phyloP scores from a whole-genome alignment of 1,139 yeast genomes.

The Lodderomyces oxycetoniae region DNA sequence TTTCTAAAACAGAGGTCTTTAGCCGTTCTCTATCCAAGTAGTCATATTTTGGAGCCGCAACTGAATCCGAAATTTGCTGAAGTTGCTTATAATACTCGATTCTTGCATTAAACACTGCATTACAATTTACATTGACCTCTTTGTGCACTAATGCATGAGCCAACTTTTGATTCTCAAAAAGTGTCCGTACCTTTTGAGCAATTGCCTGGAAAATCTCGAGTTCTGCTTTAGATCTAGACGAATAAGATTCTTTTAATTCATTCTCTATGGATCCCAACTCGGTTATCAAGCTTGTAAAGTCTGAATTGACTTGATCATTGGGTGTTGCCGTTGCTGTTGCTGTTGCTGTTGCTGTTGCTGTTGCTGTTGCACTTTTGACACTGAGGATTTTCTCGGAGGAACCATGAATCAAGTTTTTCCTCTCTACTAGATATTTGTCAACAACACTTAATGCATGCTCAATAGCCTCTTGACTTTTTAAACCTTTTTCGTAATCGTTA shows the following conservation, averaged over 20 bases:
- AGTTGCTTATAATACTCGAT: conserved; percentile 78
- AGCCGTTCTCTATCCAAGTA: conserved; percentile 19
- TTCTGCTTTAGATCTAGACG: conserved; percentile 17
- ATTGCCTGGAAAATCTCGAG: conserved; percentile 23
- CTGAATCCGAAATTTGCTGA: conserved; percentile 81
- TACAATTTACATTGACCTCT: conserved; percentile 50
- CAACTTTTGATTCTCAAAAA: conserved; percentile 41
- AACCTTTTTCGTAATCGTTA: conserved; percentile 70
- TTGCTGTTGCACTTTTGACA: too few species aligned
- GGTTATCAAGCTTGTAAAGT: conserved; percentile 14
- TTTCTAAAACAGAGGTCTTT: not conserved
- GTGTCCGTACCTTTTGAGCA: conserved; percentile 20
- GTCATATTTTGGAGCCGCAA: conserved; percentile 31
- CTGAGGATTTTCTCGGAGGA: not conserved
- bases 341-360: too few species aligned
- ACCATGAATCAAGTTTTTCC: conserved; percentile 2
- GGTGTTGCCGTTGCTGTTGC: too few species aligned
- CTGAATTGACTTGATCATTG: not conserved
- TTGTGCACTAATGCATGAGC: conserved; percentile 37
- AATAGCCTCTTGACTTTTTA: conserved; percentile 69
- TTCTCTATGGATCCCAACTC: conserved; percentile 23
- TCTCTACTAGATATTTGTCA: not conserved
- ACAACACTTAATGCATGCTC: conserved; percentile 1
- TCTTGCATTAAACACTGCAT: conserved; percentile 69
- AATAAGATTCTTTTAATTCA: conserved; percentile 15